Conservation (phyloP, 1,284 basidiomycete genomes). For the Leccinum griseonigrum region DNA sequence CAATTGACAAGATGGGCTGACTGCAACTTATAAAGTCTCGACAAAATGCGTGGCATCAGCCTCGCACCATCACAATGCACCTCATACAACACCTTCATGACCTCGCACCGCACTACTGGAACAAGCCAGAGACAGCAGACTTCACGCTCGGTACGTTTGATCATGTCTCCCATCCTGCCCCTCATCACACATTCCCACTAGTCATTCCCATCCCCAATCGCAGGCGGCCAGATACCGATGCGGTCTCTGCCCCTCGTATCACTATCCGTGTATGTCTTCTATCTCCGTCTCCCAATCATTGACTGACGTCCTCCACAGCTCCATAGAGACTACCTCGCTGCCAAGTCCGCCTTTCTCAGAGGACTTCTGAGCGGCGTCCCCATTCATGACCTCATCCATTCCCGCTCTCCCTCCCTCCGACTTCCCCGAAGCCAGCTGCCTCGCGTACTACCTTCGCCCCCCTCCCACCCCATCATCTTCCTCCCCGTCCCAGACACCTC, state of each 20-base stretch:
- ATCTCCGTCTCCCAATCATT: background rate
- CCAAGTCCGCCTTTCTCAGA: constrained; percentile 69
- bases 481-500: constrained; percentile 76
- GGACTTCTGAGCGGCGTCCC: constrained; percentile 65
- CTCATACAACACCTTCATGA: constrained; percentile 25
- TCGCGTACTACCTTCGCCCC: constrained; percentile 59
- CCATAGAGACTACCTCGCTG: constrained; percentile 68
- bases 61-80: background rate
- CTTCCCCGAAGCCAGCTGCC: constrained; percentile 54
- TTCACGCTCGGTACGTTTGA: constrained; percentile 62
- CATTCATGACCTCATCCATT: constrained; percentile 51
- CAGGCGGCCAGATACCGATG: constrained; percentile 19
- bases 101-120: constrained; percentile 49
- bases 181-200: constrained; percentile 19
- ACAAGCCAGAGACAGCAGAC: constrained; percentile 67
- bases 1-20: background rate
- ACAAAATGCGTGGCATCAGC: background rate
- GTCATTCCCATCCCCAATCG: constrained; percentile 51
- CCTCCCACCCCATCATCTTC: constrained; percentile 62
- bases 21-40: background rate
- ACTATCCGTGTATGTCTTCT: constrained; percentile 55
- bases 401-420: constrained; percentile 26
- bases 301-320: constrained; percentile 41
- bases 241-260: constrained; percentile 49
- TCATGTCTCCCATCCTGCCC: background rate